Percentiles rank a stretch among this genome's conserved stretches.
phyloP scores from a whole-genome alignment of 2,329 filamentous ascomycete genomes.

The Colletotrichum sp. region DNA sequence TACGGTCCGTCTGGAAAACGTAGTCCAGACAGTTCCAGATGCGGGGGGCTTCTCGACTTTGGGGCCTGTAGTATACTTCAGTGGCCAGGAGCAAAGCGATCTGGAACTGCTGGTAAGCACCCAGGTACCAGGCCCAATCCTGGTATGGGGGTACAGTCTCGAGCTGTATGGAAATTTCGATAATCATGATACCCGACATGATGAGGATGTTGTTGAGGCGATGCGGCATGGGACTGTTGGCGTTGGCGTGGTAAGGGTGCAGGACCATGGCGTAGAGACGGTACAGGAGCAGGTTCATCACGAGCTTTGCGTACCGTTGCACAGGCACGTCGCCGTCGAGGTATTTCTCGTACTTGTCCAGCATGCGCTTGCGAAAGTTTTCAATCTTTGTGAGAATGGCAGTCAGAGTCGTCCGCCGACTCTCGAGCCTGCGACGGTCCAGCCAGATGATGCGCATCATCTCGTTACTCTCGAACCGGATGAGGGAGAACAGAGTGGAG shows the following conservation, averaged over 20 bases:
- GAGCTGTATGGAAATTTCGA: conserved; percentile 52
- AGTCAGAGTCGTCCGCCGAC: conserved; percentile 64
- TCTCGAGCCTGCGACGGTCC: conserved; percentile 70
- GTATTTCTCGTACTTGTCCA: conserved; percentile 68
- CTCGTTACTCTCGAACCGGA: conserved; percentile 76
- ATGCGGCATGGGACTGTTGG: conserved; percentile 56
- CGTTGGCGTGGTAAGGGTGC: conserved; percentile 66
- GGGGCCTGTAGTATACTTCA: conserved; percentile 66
- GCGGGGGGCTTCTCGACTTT: conserved; percentile 62
- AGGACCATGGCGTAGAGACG: conserved; percentile 71
- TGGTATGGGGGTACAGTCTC: conserved; percentile 51
- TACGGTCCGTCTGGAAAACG: conserved; percentile 66
- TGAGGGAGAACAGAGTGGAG: conserved; percentile 68
- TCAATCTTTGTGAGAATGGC: conserved; percentile 72
- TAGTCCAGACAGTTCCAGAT: conserved; percentile 77
- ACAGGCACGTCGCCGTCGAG: conserved; percentile 64
- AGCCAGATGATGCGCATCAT: conserved; percentile 74
- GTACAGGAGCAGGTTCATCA: conserved; percentile 68
- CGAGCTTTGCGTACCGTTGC: conserved; percentile 66
- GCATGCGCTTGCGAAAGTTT: conserved; percentile 68
- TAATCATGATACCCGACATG: conserved; percentile 59
- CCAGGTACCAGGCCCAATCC: conserved; percentile 73
- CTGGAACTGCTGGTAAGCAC: conserved; percentile 77
- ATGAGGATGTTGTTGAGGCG: conserved; percentile 69
- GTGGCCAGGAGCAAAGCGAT: conserved; percentile 70